Base-by-base conservation (phyloP, 2,329 filamentous ascomycete species). In the Venturia effusa region DNA sequence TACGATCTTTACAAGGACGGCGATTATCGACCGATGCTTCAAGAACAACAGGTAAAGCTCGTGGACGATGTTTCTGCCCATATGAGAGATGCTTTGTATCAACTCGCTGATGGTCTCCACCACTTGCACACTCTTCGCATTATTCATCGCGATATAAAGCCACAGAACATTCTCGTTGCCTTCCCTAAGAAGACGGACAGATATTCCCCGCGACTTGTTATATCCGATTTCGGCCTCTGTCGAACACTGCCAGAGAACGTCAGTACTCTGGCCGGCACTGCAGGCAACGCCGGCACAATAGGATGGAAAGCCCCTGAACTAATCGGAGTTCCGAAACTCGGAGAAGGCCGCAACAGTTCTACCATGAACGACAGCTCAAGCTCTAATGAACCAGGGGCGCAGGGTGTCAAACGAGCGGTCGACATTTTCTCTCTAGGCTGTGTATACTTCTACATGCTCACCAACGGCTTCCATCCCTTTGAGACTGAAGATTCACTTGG, bases 381-480 rank as follows among this genome's bases (percentile, higher is more conserved):
- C 0, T 74, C 70, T 4, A 74, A 76, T 64, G 65, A 51, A 22
- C 22, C 24, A 5, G 80, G 83, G 10, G 80, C 79, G 48, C 79
- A 84, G 32, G 89, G 94, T 61, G 93, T 95, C 7, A 99, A 96
- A 57, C 88, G 94, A 57, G 90, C 94, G 10, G 97, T 97, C 66
- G 94, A 99, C 72, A 96, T 99, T 32, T 99, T 99, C 78, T 96
- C 92, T 0, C 83, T 99, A 41, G 94, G 94, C 1, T 88, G 96
- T 62, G 92, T 99, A n/a, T 99, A 97, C 79, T 97, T 92, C 78
- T 99, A 97, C 74, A 92, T 97, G n/a, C 81, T 99, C 66, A 97
- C 93, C 1, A 89, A 92, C 67, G 94, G 94, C 19, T 85, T 83
- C 1, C 94, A 99, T 74, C 94, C 94, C 0, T 99, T 95, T 70